Conservation (phyloP, 495 filamentous ascomycete genomes). For the Neurospora sp. region DNA sequence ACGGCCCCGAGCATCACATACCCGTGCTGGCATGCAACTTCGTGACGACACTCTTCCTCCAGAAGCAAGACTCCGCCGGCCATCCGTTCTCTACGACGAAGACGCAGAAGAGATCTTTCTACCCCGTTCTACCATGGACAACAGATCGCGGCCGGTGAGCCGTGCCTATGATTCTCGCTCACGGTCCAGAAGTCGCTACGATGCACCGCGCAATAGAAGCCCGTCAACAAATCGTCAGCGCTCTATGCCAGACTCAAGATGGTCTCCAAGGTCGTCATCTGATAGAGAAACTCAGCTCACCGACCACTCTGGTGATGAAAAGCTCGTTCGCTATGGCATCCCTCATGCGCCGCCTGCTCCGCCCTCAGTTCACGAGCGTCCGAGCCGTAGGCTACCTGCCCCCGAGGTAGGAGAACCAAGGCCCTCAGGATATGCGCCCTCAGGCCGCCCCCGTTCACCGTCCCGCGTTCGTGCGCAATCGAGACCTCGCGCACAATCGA, state of each 20-base stretch:
- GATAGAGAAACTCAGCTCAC: conserved; percentile 31
- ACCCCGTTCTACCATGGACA: neutral
- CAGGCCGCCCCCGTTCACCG: neutral
- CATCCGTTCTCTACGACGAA: neutral
- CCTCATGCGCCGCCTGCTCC: conserved; percentile 8
- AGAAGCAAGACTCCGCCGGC: neutral
- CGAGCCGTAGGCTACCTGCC: conserved; percentile 5
- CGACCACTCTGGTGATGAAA: conserved; percentile 26
- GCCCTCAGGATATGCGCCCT: conserved; percentile 12
- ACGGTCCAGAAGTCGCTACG: neutral
- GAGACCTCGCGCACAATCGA: neutral
- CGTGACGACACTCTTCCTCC: neutral
- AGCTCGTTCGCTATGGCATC: conserved; percentile 7
- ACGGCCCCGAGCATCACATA: neutral
- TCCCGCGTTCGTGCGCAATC: conserved; percentile 1
- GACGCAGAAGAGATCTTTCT: neutral
- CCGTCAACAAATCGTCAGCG: conserved; percentile 27
- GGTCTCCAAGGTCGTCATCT: conserved; percentile 28
- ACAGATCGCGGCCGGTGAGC: neutral
- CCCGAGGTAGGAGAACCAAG: neutral
- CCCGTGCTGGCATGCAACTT: neutral
- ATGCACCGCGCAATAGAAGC: neutral
- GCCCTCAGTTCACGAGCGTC: conserved; percentile 15
- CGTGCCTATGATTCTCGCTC: neutral
- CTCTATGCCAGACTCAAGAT: conserved; percentile 30